A percentile compares a stretch with the other conserved stretches of the same genome.
phyloP scores from a whole-genome alignment of 257 asterid genomes.

The Solanum bulbocastanum region DNA sequence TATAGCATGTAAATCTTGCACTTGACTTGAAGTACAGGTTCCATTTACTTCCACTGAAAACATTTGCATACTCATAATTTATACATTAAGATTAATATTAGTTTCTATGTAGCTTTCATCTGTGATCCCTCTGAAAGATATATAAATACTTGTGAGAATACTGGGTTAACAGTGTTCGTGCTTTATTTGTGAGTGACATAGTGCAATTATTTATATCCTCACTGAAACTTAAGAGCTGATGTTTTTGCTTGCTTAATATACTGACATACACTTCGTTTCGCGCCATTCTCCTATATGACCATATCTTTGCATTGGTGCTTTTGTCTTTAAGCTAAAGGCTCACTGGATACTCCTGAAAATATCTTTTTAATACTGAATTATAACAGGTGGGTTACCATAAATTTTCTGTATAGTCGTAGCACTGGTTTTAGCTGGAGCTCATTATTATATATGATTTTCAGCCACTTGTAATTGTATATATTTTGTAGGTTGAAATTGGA shows the following conservation, averaged over 20 bases:
- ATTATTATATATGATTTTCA: background rate
- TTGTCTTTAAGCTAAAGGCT: background rate
- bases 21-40: background rate
- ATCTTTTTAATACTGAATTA: background rate
- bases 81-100: background rate
- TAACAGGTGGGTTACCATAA: background rate
- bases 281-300: background rate
- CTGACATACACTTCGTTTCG: background rate
- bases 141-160: background rate
- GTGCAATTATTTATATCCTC: background rate
- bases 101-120: background rate
- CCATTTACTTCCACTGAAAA: background rate
- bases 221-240: background rate
- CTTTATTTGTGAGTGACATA: background rate
- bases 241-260: background rate
- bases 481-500: slow-evolving; percentile 54
- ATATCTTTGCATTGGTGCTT: background rate
- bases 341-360: background rate
- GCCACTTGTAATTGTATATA: slow-evolving; percentile 14
- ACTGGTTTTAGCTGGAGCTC: background rate
- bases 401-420: background rate
- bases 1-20: background rate
- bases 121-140: background rate
- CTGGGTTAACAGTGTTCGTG: background rate
- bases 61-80: background rate